A percentile compares a stretch with the other conserved stretches of the same genome.
Evolutionary conservation across 805 yeast species (phyloP).

Genomic region (Candida palmyrensis): DNA sequence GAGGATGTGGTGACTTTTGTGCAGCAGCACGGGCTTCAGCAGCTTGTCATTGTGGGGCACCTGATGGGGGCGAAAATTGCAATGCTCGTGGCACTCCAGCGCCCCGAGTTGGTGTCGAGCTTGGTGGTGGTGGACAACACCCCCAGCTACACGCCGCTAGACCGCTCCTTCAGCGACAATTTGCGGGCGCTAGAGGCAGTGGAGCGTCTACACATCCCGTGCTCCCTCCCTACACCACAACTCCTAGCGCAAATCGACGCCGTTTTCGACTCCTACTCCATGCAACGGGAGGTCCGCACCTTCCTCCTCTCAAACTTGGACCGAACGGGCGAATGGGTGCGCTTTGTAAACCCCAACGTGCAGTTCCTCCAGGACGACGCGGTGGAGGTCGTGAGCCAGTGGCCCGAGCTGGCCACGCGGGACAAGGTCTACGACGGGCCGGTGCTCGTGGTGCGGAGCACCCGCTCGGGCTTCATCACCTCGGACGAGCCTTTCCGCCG

Average conservation of each 20-base stretch:
- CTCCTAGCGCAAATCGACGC: not conserved
- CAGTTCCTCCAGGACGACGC: slow-evolving; percentile 1
- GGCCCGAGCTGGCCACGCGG: slow-evolving; percentile 1
- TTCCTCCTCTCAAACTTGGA: slow-evolving; percentile 2
- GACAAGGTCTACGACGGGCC: slow-evolving; percentile 1
- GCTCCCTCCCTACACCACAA: not conserved
- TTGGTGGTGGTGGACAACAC: slow-evolving; percentile 47
- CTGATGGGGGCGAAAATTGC: slow-evolving; percentile 62
- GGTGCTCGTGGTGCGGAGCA: slow-evolving; percentile 2
- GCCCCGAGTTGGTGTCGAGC: slow-evolving; percentile 35
- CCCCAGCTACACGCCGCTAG: slow-evolving; percentile 35
- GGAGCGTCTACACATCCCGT: not conserved
- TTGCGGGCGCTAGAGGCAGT: slow-evolving; percentile 1
- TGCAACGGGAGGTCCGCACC: not conserved
- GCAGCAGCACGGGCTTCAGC: slow-evolving; percentile 12
- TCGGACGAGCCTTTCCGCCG: slow-evolving; percentile 1
- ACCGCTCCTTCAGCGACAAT: slow-evolving; percentile 6
- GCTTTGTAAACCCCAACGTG: slow-evolving; percentile 1
- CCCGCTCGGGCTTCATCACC: slow-evolving; percentile 2
- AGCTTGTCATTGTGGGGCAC: slow-evolving; percentile 39
- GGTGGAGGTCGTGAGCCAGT: slow-evolving; percentile 2
- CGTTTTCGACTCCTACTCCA: not conserved
- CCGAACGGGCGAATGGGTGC: not conserved
- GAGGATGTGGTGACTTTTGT: slow-evolving; percentile 37
- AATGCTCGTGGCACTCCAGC: slow-evolving; percentile 37